Conservation (phyloP, 495 filamentous ascomycete genomes). For the Penicillium tannophilum region DNA sequence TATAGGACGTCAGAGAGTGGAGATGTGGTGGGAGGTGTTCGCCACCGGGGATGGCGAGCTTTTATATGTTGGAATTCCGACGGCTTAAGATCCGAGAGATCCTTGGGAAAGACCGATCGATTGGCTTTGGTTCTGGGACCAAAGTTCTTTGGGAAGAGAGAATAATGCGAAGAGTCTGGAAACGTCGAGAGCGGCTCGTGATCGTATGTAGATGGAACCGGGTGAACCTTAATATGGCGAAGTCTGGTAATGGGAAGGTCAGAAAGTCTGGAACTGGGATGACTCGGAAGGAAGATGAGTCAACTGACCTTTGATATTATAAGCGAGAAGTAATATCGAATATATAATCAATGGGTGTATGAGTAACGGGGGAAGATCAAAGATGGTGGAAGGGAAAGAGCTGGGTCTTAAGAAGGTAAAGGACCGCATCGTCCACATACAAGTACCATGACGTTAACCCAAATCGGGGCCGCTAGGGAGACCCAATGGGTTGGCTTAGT, state of each 20-base stretch:
- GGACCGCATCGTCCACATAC: neutral
- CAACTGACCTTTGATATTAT: conserved; percentile 18
- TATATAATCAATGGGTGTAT: conserved; percentile 3
- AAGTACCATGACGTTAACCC: conserved; percentile 19
- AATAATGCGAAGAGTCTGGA: conserved; percentile 38
- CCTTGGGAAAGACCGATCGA: conserved; percentile 16
- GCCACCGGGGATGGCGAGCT: conserved; percentile 38
- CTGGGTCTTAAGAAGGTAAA: conserved; percentile 20
- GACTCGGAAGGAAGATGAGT: conserved; percentile 22
- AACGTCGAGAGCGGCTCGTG: conserved; percentile 36
- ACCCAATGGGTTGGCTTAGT: conserved; percentile 7
- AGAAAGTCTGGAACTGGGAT: conserved; percentile 26
- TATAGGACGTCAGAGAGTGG: conserved; percentile 33
- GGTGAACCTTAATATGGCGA: conserved; percentile 24
- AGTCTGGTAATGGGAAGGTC: conserved; percentile 20
- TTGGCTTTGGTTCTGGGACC: neutral
- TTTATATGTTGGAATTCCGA: conserved; percentile 35
- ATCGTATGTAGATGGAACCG: conserved; percentile 15
- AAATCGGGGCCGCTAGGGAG: neutral
- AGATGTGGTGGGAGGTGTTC: conserved; percentile 26
- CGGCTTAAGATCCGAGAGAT: conserved; percentile 34
- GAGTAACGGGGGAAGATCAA: conserved; percentile 22
- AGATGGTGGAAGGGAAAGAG: conserved; percentile 2
- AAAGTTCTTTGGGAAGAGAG: conserved; percentile 1
- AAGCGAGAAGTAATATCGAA: neutral